Base-by-base conservation (phyloP, 768 basidiomycete genomes). In the Boletus eberwhitei region DNA sequence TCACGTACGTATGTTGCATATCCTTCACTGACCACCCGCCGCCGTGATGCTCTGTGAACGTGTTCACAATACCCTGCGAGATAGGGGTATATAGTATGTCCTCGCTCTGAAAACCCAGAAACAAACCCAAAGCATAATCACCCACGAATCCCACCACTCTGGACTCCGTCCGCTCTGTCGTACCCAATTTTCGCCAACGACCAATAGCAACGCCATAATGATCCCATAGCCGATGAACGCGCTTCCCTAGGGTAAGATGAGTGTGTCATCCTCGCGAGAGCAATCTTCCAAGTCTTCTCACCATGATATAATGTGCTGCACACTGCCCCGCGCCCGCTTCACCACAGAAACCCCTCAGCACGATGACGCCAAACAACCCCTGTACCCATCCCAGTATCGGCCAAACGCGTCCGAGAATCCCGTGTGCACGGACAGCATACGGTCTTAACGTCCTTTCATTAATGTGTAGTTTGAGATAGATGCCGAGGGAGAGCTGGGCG, bases 381-480 rank as follows among this genome's bases (percentile, higher is more conserved):
- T 97, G 94, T 1, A 77, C 77, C 94, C 94, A 96, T 8, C 87
- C 94, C 9, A 96, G 63, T 52, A 96, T 73, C 0, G 94, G 93
- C 67, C 89, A 97, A 11, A 75, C 57, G 67, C 88, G 94, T 14
- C 94, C 94, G 16, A 97, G 71, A n/a, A 90, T 61, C 0, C 90
- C 87, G 60, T 96, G 94, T 1, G 74, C 73, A 4, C 73, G 69
- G 5, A 92, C 88, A 0, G 85, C 84, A 64, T 78, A 88, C 1
- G 87, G 88, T 38, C 94, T 79, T 11, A 86, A 57, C 2, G 85
- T 82, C 55, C 78, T 77, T 71, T 96, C 91, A 57, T 94, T 79
- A 26, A 97, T 86, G 69, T 97, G 95, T 8, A 95, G 74, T 72
- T 96, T 97, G 61, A 98, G 85, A 72, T 96, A 98, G 41, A 92